Conservation (phyloP, 495 filamentous ascomycete genomes). For the Xylaria intraflava region DNA sequence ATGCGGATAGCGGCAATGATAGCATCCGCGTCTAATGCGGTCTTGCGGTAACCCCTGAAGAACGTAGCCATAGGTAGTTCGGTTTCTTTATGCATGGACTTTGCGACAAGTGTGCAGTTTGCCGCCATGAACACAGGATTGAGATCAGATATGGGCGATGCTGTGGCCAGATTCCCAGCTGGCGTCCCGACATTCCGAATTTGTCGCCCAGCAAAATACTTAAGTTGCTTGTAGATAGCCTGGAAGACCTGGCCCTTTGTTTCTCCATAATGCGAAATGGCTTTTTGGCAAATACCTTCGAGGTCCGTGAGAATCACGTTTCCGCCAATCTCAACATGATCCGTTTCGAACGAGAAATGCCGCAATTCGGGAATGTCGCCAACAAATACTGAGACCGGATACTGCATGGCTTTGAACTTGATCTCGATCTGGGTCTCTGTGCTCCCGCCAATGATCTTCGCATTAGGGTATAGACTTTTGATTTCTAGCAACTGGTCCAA, state of each 20-base stretch:
- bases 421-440: constrained; percentile 97
- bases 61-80: constrained; percentile 89
- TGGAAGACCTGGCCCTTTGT: constrained; percentile 63
- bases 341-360: constrained; percentile 69
- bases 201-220: constrained; percentile 92
- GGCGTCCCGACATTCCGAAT: constrained; percentile 96
- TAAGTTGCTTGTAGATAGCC: constrained; percentile 70
- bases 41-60: constrained; percentile 85
- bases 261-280: constrained; percentile 71
- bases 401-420: constrained; percentile 94
- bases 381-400: constrained; percentile 81
- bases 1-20: constrained; percentile 84
- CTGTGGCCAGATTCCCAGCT: constrained; percentile 90
- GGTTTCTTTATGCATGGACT: constrained; percentile 58
- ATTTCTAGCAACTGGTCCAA: constrained; percentile 84
- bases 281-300: constrained; percentile 65
- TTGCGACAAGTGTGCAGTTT: constrained; percentile 73
- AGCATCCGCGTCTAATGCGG: constrained; percentile 72
- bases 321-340: constrained; percentile 79
- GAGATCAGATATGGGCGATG: constrained; percentile 91
- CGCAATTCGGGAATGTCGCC: constrained; percentile 87
- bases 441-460: constrained; percentile 92
- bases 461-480: constrained; percentile 74
- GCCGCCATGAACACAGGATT: constrained; percentile 92
- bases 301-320: constrained; percentile 87